Evolutionary conservation across 176 grass and related monocot genomes (phyloP), one percentile per base, ranked within the genome.

Genomic region (Areca catechu): DNA sequence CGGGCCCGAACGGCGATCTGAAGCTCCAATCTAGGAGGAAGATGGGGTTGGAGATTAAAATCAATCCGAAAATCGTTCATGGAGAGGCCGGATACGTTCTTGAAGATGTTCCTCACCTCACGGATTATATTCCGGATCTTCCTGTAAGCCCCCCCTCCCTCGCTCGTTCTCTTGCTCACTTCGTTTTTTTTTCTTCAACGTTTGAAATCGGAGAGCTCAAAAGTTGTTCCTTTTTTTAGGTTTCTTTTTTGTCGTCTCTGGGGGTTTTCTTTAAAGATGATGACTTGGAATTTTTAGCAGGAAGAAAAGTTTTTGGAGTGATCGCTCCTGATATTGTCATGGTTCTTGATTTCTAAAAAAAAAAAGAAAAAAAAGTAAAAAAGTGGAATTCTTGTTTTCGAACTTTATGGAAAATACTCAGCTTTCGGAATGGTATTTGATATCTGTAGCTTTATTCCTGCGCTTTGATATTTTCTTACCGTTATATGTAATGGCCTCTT

Each of bases 41-140:
- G 58, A 75, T 76, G 72, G 66, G 37, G 4, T 66, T 57, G 14
- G 5, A 61, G 17, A 24, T 53, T 15, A 98, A 76, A 54, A 37
- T 53, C 0, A 51, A 66, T 24, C 57, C 51, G 68, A 90, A 90
- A 74, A 20, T 76, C 50, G 58, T 80, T 22, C 0, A 71, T 4
- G 81, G 81, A 1, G 87, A 98, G 1, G 60, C 37, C 3, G 88
- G 88, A 53, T 92, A 80, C 74, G 66, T 98, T 48, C 77, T 98
- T n/a, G 93, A 98, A 71, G 93, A 98, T 54, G 93, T 92, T 15
- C 93, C 88, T 49, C 93, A 98, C 70, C 70, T 98, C 47, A 76
- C 69, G 4, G 93, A 92, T 67, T 89, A 92, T 76, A 72, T 98
- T 21, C 72, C 79, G 15, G 67, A 92, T 69, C 81, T 85, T 28